Evolutionary conservation across 1,284 basidiomycete species (phyloP).

Genomic region (Papiliotrema fonsecae): DNA sequence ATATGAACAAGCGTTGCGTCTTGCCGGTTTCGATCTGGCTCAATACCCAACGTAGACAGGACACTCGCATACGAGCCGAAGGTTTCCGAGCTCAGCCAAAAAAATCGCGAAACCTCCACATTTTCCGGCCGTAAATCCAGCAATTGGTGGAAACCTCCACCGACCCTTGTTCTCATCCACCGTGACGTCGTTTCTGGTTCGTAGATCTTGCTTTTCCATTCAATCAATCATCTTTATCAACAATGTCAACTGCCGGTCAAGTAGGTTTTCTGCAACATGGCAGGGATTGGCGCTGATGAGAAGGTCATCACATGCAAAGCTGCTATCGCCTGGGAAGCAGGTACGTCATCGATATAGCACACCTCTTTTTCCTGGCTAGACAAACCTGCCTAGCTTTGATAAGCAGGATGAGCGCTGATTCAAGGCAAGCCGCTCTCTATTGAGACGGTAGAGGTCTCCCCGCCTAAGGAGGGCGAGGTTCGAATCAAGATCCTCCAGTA

Average conservation of each 20-base stretch:
- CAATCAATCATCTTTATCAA: neutral
- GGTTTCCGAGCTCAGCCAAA: no score
- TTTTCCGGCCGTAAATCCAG: neutral
- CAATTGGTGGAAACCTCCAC: neutral
- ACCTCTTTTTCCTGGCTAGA: neutral
- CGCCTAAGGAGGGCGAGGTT: conserved; percentile 86
- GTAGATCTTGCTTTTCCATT: neutral
- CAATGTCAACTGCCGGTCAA: conserved; percentile 37
- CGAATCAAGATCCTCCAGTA: conserved; percentile 85
- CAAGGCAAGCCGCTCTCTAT: conserved; percentile 69
- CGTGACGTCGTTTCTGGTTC: neutral
- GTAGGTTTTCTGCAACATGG: conserved; percentile 11
- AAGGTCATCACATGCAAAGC: conserved; percentile 84
- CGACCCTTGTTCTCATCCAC: neutral
- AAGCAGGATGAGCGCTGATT: neutral
- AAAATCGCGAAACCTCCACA: no score
- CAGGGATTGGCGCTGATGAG: neutral
- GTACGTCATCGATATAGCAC: conserved; percentile 43
- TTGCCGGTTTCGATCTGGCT: no score
- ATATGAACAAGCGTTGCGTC: no score
- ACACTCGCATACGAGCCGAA: no score
- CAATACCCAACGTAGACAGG: no score
- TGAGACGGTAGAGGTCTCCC: conserved; percentile 89
- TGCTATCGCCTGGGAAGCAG: conserved; percentile 93
- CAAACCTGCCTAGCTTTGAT: neutral